Percentiles rank a stretch among this genome's conserved stretches.
Conservation (phyloP, 352 stramenopile species). For the Phytophthora sojae region DNA sequence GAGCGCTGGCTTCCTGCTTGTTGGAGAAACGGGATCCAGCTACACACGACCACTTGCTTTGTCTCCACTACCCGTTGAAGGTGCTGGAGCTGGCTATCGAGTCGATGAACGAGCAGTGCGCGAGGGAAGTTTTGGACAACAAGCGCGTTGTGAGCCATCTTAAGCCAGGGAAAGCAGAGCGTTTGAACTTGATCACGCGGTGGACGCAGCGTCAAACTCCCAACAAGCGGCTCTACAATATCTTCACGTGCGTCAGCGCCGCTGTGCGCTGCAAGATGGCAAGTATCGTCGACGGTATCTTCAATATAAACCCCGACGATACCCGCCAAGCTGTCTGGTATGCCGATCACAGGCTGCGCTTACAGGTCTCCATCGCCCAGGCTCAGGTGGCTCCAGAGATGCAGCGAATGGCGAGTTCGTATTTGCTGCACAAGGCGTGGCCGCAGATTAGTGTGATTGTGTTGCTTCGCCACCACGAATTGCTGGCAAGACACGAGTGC, state of each 20-base stretch:
- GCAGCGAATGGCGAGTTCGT: neutral
- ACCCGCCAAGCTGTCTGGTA: constrained; percentile 11
- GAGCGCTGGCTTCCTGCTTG: constrained; percentile 10
- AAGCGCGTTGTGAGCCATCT: constrained; percentile 17
- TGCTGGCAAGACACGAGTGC: neutral
- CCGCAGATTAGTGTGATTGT: constrained; percentile 1
- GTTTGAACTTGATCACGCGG: constrained; percentile 13
- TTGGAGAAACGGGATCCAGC: neutral
- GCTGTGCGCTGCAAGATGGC: constrained; percentile 18
- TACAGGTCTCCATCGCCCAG: neutral
- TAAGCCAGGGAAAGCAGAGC: constrained; percentile 8
- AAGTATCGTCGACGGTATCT: constrained; percentile 10
- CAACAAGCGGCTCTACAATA: constrained; percentile 19
- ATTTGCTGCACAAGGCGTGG: constrained; percentile 6
- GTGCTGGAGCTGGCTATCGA: constrained; percentile 23
- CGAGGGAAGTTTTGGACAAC: constrained; percentile 7
- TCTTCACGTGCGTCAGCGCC: constrained; percentile 22
- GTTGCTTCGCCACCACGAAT: constrained; percentile 3
- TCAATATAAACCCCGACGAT: constrained; percentile 20
- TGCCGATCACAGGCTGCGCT: neutral
- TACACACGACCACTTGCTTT: constrained; percentile 8
- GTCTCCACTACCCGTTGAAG: constrained; percentile 14
- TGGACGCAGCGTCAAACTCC: constrained; percentile 16
- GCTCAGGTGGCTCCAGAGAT: neutral
- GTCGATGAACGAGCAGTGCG: constrained; percentile 10